Percentiles rank a stretch among this genome's conserved stretches.
Evolutionary conservation across 129 eudicot species (phyloP).

Genomic region (Sambucus nigra): DNA sequence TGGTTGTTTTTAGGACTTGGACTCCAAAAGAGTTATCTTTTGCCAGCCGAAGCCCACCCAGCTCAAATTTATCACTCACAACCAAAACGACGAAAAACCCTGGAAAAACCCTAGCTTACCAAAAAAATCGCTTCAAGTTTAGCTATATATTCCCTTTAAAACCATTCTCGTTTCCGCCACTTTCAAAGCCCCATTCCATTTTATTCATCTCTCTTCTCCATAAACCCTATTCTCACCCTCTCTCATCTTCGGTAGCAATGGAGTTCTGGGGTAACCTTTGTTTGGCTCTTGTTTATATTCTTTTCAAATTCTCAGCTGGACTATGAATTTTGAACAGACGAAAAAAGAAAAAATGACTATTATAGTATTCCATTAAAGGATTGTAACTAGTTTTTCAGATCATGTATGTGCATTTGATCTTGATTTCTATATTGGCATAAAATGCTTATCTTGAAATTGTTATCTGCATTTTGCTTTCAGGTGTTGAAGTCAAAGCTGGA

Average conservation of each 20-base stretch:
- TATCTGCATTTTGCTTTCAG: conserved; percentile 14
- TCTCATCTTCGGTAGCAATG: conserved; percentile 26
- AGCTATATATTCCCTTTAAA: conserved; percentile 19
- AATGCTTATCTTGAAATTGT: not conserved
- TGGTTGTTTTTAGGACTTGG: no score
- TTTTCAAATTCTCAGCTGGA: no score
- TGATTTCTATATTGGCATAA: no score
- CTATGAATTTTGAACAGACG: no score
- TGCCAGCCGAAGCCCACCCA: conserved; percentile 8
- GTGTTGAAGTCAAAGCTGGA: conserved; percentile 74
- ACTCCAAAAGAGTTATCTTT: no score
- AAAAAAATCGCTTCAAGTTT: conserved; percentile 4
- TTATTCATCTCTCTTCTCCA: not conserved
- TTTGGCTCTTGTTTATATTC: no score
- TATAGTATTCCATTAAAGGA: no score
- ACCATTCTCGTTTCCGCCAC: conserved; percentile 12
- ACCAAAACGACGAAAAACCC: conserved; percentile 13
- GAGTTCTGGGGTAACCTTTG: conserved; percentile 69
- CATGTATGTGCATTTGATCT: no score
- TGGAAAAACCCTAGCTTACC: conserved; percentile 28
- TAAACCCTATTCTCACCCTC: not conserved
- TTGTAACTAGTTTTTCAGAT: no score
- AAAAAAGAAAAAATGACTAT: no score
- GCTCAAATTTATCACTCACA: not conserved
- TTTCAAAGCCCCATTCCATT: not conserved